These are phyloP conservation scores for Scleromitrula shiraiana DNA, from an alignment of 2,329 filamentous ascomycete species.

Conservation along the genomic window DNA sequence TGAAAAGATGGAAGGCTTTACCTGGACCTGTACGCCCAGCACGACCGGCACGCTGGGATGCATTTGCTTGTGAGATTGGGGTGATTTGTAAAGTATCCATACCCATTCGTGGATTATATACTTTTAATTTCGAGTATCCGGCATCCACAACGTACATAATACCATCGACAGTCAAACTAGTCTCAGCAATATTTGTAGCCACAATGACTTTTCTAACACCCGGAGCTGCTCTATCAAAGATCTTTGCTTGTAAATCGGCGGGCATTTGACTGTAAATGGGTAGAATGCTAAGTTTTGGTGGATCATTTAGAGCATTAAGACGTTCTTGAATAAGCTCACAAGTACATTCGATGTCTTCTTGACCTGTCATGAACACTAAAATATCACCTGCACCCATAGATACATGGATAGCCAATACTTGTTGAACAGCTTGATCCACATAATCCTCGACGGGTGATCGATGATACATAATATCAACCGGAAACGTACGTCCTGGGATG, in stretches of 20 bases:
- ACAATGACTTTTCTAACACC: constrained; percentile 97
- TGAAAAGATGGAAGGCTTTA: constrained; percentile 90
- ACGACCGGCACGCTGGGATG: constrained; percentile 84
- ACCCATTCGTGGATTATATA: constrained; percentile 97
- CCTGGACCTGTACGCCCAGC: constrained; percentile 92
- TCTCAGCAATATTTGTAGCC: constrained; percentile 97
- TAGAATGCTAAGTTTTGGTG: constrained; percentile 86
- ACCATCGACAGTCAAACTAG: constrained; percentile 92
- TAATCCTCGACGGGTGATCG: constrained; percentile 95
- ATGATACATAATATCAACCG: constrained; percentile 93
- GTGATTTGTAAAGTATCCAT: constrained; percentile 99
- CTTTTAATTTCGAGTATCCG: constrained; percentile 94
- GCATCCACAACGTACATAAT: constrained; percentile 99
- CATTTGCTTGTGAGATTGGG: constrained; percentile 93
- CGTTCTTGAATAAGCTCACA: constrained; percentile 88
- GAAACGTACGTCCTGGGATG: constrained; percentile 93
- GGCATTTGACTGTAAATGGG: constrained; percentile 99
- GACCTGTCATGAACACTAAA: constrained; percentile 97
- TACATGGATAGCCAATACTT: constrained; percentile 91
- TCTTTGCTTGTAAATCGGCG: constrained; percentile 93
- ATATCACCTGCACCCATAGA: constrained; percentile 92
- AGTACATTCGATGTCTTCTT: constrained; percentile 96
- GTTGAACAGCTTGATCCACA: constrained; percentile 92
- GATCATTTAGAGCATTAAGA: constrained; percentile 82
- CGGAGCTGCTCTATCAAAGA: constrained; percentile 84